phyloP scores from a whole-genome alignment of 2,329 filamentous ascomycete species.

The Penicillium sp. region DNA sequence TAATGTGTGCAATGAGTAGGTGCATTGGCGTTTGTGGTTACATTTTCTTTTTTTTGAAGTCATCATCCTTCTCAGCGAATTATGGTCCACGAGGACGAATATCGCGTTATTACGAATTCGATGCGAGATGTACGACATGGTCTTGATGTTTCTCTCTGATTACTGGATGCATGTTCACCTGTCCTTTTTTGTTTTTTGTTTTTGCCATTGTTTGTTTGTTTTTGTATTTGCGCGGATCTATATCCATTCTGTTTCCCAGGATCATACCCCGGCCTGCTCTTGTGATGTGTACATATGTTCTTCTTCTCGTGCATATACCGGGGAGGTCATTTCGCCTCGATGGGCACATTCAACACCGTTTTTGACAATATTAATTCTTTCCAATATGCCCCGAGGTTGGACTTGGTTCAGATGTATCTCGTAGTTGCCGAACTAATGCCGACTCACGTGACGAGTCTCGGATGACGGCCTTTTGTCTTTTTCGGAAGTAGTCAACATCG shows the following conservation, averaged over 20 bases:
- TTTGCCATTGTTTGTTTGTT: conserved; percentile 9
- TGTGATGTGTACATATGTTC: conserved; percentile 35
- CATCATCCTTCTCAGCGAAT: conserved; percentile 28
- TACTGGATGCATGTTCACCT: no score
- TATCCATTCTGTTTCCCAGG: conserved; percentile 9
- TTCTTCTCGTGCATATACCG: conserved; percentile 31
- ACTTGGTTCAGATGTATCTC: no score
- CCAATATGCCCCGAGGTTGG: no score
- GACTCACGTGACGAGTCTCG: conserved; percentile 23
- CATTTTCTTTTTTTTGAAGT: conserved; percentile 2
- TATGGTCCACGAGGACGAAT: conserved; percentile 20
- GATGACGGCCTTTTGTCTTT: conserved; percentile 10
- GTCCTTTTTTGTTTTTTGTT: conserved; percentile 10
- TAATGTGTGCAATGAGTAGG: conserved; percentile 22
- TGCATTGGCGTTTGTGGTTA: conserved; percentile 27
- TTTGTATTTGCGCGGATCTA: conserved; percentile 5
- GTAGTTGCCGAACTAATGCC: background rate
- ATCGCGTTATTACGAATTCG: conserved; percentile 35
- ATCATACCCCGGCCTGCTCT: conserved; percentile 24
- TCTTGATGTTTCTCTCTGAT: conserved; percentile 5
- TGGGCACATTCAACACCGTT: background rate
- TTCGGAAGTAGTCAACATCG: conserved; percentile 12
- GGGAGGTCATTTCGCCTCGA: conserved; percentile 8
- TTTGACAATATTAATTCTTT: background rate
- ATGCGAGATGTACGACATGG: conserved; percentile 36